Conservation (phyloP, 1,284 basidiomycete genomes). For the Papiliotrema fonsecae region DNA sequence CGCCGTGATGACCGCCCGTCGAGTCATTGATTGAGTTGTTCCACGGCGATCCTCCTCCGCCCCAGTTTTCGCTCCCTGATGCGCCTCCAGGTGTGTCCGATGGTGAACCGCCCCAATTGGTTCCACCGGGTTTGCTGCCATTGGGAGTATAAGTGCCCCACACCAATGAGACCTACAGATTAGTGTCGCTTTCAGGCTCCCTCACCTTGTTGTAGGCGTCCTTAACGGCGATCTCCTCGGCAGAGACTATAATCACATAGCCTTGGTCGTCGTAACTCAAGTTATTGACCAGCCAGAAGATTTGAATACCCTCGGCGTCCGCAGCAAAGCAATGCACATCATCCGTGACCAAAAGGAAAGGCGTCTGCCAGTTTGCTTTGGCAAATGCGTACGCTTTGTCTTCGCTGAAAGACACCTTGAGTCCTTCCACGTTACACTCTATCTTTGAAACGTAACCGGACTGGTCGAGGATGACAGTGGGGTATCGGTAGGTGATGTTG, state of each 20-base stretch:
- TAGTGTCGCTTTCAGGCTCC: no score
- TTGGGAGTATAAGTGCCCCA: slow-evolving; percentile 1
- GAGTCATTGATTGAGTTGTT: no score
- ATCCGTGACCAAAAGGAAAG: slow-evolving; percentile 4
- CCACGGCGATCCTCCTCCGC: not conserved
- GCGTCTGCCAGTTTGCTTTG: slow-evolving; percentile 5
- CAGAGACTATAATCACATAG: no score
- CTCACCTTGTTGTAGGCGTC: no score
- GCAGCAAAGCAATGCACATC: not conserved
- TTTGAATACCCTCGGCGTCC: not conserved
- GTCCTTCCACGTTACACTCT: not conserved
- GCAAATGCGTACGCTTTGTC: slow-evolving; percentile 3
- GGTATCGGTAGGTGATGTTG: slow-evolving; percentile 9
- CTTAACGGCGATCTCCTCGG: not conserved
- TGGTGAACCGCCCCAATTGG: no score
- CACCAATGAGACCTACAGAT: not conserved
- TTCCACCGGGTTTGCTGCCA: no score
- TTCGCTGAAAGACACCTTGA: slow-evolving; percentile 6
- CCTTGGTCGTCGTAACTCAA: no score
- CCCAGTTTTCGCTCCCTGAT: no score
- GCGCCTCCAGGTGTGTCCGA: no score
- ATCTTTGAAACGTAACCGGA: slow-evolving; percentile 1
- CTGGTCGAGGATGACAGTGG: slow-evolving; percentile 8
- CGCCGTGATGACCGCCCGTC: no score
- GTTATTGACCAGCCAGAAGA: no score